Evolutionary conservation across 371 early-diverging fungal genomes (phyloP), one percentile per base, ranked within the genome.

Genomic region (Blakeslea trispora): DNA sequence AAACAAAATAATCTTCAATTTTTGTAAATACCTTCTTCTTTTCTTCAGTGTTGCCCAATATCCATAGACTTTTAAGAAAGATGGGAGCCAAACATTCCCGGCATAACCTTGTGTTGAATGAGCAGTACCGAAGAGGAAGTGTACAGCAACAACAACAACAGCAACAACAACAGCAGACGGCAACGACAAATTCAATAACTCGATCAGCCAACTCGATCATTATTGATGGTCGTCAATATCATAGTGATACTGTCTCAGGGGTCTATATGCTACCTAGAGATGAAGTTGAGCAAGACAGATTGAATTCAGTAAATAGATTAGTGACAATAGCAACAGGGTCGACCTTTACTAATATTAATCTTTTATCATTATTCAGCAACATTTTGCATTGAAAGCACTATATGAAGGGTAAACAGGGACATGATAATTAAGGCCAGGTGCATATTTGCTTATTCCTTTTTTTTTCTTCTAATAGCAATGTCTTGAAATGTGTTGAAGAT

Each of bases 201-300:
- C 42, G 39, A 46, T 64, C 64, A n/a, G 22, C 43, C 11, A 65
- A 60, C 15, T 64, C 69, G 34, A 43, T 75, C 13, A 57, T 53
- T 3, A 64, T 80, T 32, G 68, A 73, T 37, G 80, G 80, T 19
- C 61, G 80, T 53, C 55, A 64, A 54, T 80, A 72, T 45, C 74
- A 77, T 44, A 55, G 64, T 46, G 60, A 69, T 31, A 69, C 69
- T 21, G 51, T 37, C 11, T 37, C 54, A 13, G 63, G 64, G 18
- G 53, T 68, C 5, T 80, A 75, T 53, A 66, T 63, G 51, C 52
- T 80, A 50, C 80, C 80, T 40, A 69, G 71, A 39, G 80, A 80
- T 57, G 77, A 76, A 61, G 31, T 65, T 41, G 80, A 79, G 55
- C 75, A 74, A 61, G 77, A 79, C 49, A 68, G 80, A 57, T 59